Percentiles rank a stretch among this genome's conserved stretches.
phyloP scores from a whole-genome alignment of 2,329 filamentous ascomycete species.

The Calonectria pteridis region DNA sequence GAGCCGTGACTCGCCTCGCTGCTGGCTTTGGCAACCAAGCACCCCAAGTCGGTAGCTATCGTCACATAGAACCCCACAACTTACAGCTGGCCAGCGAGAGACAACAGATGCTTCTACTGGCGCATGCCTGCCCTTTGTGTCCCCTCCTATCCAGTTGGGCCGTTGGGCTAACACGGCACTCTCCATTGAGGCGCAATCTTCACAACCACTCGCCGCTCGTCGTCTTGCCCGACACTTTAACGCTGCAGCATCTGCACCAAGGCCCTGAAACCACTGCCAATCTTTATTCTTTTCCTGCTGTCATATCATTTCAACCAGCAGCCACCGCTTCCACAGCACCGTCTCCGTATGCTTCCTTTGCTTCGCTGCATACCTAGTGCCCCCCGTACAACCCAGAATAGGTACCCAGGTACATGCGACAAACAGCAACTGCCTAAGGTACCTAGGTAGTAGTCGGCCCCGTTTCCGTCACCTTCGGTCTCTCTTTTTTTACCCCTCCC shows the following conservation, averaged over 20 bases:
- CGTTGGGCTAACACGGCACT: conserved; percentile 7
- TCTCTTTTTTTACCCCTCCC: not conserved
- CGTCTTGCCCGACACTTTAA: not conserved
- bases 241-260: conserved; percentile 12
- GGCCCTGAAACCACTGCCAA: conserved; percentile 9
- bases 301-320: conserved; percentile 21
- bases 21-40: not conserved
- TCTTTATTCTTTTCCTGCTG: conserved; percentile 29
- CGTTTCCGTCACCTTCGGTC: not conserved
- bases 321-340: not conserved
- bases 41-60: conserved; percentile 2
- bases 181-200: conserved; percentile 12
- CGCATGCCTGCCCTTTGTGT: not conserved
- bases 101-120: not conserved
- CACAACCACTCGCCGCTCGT: not conserved
- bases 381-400: not conserved
- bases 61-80: conserved; percentile 18
- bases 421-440: no score
- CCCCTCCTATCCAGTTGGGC: conserved; percentile 11
- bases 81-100: conserved; percentile 2
- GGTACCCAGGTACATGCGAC: not conserved
- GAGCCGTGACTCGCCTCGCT: conserved; percentile 4
- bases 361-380: not conserved
- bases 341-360: not conserved
- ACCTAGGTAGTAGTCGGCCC: no score